Evolutionary conservation across 2,329 filamentous ascomycete genomes (phyloP).

Genomic region (Daldinia eschscholtzii): DNA sequence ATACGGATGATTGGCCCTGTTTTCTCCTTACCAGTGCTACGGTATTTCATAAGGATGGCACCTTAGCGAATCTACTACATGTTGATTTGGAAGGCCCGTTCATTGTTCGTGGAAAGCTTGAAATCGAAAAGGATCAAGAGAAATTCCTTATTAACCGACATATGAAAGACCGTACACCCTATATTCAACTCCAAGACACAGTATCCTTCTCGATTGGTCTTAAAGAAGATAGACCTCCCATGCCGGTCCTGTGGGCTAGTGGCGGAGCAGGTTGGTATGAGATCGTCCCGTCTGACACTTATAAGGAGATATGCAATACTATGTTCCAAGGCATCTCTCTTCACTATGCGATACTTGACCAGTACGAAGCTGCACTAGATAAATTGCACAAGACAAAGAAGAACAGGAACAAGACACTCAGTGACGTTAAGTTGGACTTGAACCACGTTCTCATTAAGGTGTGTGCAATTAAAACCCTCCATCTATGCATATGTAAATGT

Average conservation of each 20-base stretch:
- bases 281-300: conserved; percentile 70
- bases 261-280: conserved; percentile 77
- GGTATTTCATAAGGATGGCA: conserved; percentile 68
- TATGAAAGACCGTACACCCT: conserved; percentile 48
- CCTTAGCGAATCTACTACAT: conserved; percentile 71
- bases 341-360: conserved; percentile 72
- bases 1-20: conserved; percentile 68
- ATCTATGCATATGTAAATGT: not conserved
- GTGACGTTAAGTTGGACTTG: conserved; percentile 49
- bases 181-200: conserved; percentile 68
- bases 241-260: conserved; percentile 74
- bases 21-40: conserved; percentile 72
- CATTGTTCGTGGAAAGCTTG: conserved; percentile 70
- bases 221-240: conserved; percentile 62
- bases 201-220: conserved; percentile 66
- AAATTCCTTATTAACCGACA: conserved; percentile 53
- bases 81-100: conserved; percentile 72
- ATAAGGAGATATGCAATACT: conserved; percentile 66
- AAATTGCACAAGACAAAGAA: conserved; percentile 52
- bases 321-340: conserved; percentile 74
- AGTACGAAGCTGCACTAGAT: conserved; percentile 61
- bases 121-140: conserved; percentile 60
- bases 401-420: conserved; percentile 49
- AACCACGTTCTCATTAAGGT: conserved; percentile 56
- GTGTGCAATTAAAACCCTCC: conserved; percentile 16